Evolutionary conservation across 2,329 filamentous ascomycete genomes (phyloP), one percentile per base, ranked within the genome.

Genomic region (Gremmenia infestans): DNA sequence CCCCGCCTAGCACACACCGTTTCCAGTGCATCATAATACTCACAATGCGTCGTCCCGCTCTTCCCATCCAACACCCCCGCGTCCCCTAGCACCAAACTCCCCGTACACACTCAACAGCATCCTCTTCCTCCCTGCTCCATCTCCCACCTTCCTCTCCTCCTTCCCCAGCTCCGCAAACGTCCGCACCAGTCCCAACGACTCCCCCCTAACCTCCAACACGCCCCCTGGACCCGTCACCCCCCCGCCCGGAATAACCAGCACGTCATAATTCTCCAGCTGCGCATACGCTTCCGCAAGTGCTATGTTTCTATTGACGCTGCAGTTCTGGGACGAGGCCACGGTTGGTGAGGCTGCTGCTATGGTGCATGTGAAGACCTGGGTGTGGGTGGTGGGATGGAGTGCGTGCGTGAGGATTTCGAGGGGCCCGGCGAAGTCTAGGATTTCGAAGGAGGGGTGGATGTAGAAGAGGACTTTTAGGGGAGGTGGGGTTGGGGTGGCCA

Each of bases 71-170:
- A 81, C 67, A 92, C 82, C 61, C 88, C 89, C 67, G 86, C 81
- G 69, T 88, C 78, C 62, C 85, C 89, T 43, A 92, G 80, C 73
- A 92, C 82, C 68, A 91, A 81, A 37, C 86, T 81, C 59, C 89
- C 89, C 49, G 88, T 89, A 77, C 88, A 91, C 78, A 64, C 86
- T 88, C 64, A 93, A 76, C 65, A 93, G 76, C 47, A 87, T 90
- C 65, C 89, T 87, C 77, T 91, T 87, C 65, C 86, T 86, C 67
- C 78, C n/a, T n/a, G n/a, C 78, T 25, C 88, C 86, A 64, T 90
- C 87, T 64, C 81, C 82, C 77, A 88, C 83, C 64, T 85, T 84
- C 25, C 88, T 86, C 64, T 90, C 87, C 64, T 81, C 82, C 77
- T 88, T 83, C 74, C 92, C 88, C 55, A 91, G 77, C 68, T 90